Base-by-base conservation (phyloP, 257 asterid species). In the Cordia subcordata region DNA sequence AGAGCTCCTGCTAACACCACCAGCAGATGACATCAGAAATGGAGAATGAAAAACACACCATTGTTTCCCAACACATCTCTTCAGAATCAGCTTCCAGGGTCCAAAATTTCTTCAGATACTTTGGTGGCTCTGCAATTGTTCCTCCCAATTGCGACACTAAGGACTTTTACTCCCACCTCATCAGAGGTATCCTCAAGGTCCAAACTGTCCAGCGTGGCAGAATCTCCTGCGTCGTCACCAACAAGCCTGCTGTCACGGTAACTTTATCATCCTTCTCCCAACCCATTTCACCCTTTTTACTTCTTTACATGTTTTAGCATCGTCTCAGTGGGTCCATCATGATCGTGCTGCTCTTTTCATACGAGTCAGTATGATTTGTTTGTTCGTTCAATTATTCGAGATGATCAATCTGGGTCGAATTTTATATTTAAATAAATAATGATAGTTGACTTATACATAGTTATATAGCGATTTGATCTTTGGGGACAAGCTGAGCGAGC, bases 231-330 rank as follows among this genome's bases (percentile, higher is more conserved):
- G 39, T 69, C 55, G 75, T 93, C 49, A 37, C 69, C 37, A 85
- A 89, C 70, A 79, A 79, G 72, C 65, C 81, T 66, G 80, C 94
- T 0, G 62, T 85, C 59, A 19, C 82, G 90, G 99, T 93, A 82
- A 59, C 9, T 5, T 0, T 0, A 8, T 0, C 1, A 8, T 1
- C 5, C 0, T 20, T 50, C 11, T 22, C 19, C 16, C 13, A 32
- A 11, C 39, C 61, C 52, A 39, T 37, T 47, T 37, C 17, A 50
- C 53, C 12, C 38, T 22, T 62, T 55, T 18, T 17, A 40, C 23
- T 49, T 10, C 50, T 44, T 52, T 23, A 54, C 19, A 21, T n/a
- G n/a, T n/a, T n/a, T n/a, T n/a, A n/a, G n/a, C n/a, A n/a, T n/a
- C n/a, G n/a, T n/a, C n/a, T n/a, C n/a, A n/a, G n/a, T n/a, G n/a